A percentile compares a stretch with the other conserved stretches of the same genome.
Conservation (phyloP, 2,329 filamentous ascomycete genomes). For the Daldinia sp. region DNA sequence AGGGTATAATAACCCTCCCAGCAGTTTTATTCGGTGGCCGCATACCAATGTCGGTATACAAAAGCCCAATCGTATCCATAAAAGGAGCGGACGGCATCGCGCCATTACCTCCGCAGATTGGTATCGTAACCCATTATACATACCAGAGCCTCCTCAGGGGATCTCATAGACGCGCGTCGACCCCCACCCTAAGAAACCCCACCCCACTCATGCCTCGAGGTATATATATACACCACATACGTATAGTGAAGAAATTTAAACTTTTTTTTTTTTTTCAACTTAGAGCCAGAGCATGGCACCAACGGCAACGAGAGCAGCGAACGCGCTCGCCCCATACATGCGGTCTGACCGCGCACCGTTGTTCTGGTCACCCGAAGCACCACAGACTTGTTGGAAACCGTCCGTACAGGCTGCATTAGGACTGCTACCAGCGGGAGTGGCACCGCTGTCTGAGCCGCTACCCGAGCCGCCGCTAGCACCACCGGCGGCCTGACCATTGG, state of each 20-base stretch:
- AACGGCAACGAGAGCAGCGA: slow-evolving; percentile 51
- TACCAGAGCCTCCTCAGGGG: slow-evolving; percentile 5
- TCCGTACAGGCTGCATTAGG: slow-evolving; percentile 43
- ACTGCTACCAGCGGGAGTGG: slow-evolving; percentile 34
- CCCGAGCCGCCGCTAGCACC: slow-evolving; percentile 29
- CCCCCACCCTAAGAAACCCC: slow-evolving; percentile 4
- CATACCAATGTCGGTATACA: not conserved
- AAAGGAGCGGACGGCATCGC: slow-evolving; percentile 42
- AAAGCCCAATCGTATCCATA: slow-evolving; percentile 11
- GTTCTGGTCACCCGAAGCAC: slow-evolving; percentile 33
- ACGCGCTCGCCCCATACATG: slow-evolving; percentile 49
- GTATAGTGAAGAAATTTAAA: not conserved
- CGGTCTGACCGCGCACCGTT: slow-evolving; percentile 47
- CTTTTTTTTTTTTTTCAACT: not conserved
- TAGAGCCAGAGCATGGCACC: slow-evolving; percentile 50
- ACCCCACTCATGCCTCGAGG: slow-evolving; percentile 5
- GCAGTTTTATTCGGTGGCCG: not conserved
- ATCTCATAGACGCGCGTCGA: slow-evolving; percentile 9
- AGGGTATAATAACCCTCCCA: slow-evolving; percentile 2
- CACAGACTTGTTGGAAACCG: slow-evolving; percentile 50
- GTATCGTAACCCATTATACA: slow-evolving; percentile 16
- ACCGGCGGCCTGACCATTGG: slow-evolving; percentile 51
- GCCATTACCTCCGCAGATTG: slow-evolving; percentile 40
- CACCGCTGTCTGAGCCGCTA: slow-evolving; percentile 30
- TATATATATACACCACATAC: slow-evolving; percentile 18